These are phyloP conservation scores for Uronychia binucleata DNA, from an alignment of 73 alveolate species.

Conservation along the genomic window DNA sequence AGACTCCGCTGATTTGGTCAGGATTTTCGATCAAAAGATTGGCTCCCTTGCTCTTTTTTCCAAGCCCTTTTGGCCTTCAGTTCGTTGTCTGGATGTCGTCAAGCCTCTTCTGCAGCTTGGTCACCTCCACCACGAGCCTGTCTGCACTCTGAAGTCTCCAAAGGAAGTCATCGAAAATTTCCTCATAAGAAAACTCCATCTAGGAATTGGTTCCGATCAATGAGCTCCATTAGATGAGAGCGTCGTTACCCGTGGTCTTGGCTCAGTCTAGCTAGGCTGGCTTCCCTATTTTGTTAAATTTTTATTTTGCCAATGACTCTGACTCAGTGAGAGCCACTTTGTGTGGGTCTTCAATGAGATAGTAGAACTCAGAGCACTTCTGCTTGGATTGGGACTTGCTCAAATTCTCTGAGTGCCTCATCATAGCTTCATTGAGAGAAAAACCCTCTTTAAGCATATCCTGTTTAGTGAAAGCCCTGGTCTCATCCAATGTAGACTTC, in stretches of 20 bases:
- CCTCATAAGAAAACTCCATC: neutral
- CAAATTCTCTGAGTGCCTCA: neutral
- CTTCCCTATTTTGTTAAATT: neutral
- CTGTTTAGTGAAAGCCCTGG: neutral
- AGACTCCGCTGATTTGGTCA: no score
- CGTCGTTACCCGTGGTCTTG: neutral
- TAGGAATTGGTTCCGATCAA: neutral
- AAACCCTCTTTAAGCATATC: no score
- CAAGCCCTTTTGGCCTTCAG: no score
- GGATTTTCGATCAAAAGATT: no score
- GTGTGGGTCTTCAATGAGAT: neutral
- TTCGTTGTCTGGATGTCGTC: no score
- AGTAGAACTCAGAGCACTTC: neutral
- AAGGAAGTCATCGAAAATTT: neutral
- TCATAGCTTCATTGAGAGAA: no score
- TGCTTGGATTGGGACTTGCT: neutral
- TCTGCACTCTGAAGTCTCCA: neutral
- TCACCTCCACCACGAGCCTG: neutral
- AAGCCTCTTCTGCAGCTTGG: neutral
- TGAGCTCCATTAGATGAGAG: neutral
- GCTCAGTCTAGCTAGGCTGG: neutral
- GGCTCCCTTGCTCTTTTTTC: no score
- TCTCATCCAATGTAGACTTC: neutral
- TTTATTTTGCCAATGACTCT: neutral
- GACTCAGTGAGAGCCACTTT: neutral